Evolutionary conservation across 371 early-diverging fungal species (phyloP), one percentile per base, ranked within the genome.

Genomic region (Rhizopus sp.): DNA sequence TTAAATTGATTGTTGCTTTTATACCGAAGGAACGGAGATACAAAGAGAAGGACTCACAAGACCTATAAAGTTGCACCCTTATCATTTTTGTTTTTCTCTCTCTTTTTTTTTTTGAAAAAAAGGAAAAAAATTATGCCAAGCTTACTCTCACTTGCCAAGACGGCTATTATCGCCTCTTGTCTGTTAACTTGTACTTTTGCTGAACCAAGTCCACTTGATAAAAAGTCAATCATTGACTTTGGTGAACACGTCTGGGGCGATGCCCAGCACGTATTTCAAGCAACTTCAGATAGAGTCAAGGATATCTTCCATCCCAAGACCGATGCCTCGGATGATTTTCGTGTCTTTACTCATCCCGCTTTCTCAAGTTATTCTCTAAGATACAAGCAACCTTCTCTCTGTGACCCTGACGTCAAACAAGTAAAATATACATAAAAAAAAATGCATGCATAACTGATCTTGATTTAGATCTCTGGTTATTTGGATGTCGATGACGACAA

Each of bases 311-410:
- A 60, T 31, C 59, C 68, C 23, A 23, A 23, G 23, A 23, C 23
- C 2, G 23, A 37, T 23, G 63, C 52, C 4, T 17, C 41, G 13
- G 56, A 70, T 42, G 55, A 54, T 3, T 64, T 75, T 63, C 69
- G 70, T 52, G 64, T 70, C 13, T 76, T 82, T 48, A 70, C 69
- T 3, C 85, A 85, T 62, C 78, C 78, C 61, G 86, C 86, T 30
- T 86, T 91, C 70, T 86, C 90, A 33, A 79, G 84, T 59, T 87
- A 88, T 70, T 73, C 83, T 60, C 60, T 93, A 58, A 83, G 93
- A 55, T 81, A 87, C 64, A 89, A 87, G 78, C 76, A 84, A 65
- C 88, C 89, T 41, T 57, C 77, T 39, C 76, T 94, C 48, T 72
- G 73, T 66, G 73, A 72, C 38, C 73, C 73, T 37, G 53, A 59